Evolutionary conservation across 1,139 yeast species (phyloP), one percentile per base, ranked within the genome.

Genomic region (Candida dubliniensis): DNA sequence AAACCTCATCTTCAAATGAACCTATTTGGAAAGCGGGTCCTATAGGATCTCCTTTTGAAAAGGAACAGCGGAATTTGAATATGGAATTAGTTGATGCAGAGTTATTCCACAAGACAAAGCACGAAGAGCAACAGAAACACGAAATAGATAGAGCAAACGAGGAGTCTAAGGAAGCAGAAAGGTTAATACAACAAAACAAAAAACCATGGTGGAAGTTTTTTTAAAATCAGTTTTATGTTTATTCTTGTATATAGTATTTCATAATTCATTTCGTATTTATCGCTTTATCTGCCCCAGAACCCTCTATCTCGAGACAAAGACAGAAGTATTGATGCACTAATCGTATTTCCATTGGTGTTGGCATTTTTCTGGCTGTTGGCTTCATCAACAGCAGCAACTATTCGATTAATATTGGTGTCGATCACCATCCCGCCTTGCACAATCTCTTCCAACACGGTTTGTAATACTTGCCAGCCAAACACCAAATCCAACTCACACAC

Each of bases 371-470:
- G 81, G 43, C 76, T 68, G 56, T 79, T 79, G 36, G 83, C 82
- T 34, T 75, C 81, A 57, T 79, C 84, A 9, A 84, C 85, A 0
- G 95, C 90, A n/a, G 74, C 74, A n/a, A 91, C 96, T 33, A 93
- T 90, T 50, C 87, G 79, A 34, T 71, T 64, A 25, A 90, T 88
- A 56, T 85, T 89, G 1, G 99, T 91, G 61, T 93, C 99, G 33
- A 95, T 88, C n/a, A 93, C 99, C 95, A 95, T 85, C 0, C 99
- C 99, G 26, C 98, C 99, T 61, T 93, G 99, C 1, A 93, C 86
- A 34, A 93, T 87, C 57, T 95, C 98, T 59, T 86, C 93, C 44
- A 93, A 67, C 4, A 93, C 97, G 1, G 96, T 86, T 59, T 93
- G 96, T 36, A 93, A 69, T 11, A 90, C 95, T 64, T 93, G 97